A percentile compares a stretch with the other conserved stretches of the same genome.
Evolutionary conservation across 1,139 yeast species (phyloP).

Genomic region (Hemisphaericaspora lyxosophila): DNA sequence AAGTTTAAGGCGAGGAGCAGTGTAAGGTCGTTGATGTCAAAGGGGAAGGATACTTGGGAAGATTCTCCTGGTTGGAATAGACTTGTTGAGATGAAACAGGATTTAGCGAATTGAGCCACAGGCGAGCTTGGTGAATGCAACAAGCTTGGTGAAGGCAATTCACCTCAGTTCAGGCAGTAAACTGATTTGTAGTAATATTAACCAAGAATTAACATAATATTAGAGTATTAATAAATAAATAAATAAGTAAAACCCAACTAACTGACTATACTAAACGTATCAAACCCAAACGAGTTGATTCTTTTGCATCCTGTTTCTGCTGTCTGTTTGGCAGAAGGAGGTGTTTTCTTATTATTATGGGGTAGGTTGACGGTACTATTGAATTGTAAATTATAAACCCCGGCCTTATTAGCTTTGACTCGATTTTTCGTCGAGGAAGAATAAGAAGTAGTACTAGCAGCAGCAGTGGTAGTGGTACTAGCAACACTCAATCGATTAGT

Average conservation of each 20-base stretch:
- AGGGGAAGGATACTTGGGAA: constrained; percentile 80
- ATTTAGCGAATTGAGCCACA: constrained; percentile 15
- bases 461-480: too few relatives aligned
- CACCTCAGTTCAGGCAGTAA: too few relatives aligned
- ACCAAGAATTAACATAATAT: too few relatives aligned
- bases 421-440: too few relatives aligned
- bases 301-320: background rate
- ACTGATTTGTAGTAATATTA: too few relatives aligned
- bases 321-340: background rate
- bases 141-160: too few relatives aligned
- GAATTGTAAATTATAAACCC: background rate
- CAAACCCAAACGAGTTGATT: constrained; percentile 21
- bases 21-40: constrained; percentile 72
- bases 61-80: constrained; percentile 76
- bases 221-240: constrained; percentile 14
- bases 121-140: background rate
- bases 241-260: constrained; percentile 14
- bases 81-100: constrained; percentile 55
- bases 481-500: too few relatives aligned
- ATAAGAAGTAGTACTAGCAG: too few relatives aligned
- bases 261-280: constrained; percentile 28
- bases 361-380: constrained; percentile 5
- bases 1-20: constrained; percentile 76
- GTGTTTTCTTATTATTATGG: background rate
- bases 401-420: too few relatives aligned